Conservation (phyloP, 2,329 filamentous ascomycete species). For the Xylariaceae sp. region DNA sequence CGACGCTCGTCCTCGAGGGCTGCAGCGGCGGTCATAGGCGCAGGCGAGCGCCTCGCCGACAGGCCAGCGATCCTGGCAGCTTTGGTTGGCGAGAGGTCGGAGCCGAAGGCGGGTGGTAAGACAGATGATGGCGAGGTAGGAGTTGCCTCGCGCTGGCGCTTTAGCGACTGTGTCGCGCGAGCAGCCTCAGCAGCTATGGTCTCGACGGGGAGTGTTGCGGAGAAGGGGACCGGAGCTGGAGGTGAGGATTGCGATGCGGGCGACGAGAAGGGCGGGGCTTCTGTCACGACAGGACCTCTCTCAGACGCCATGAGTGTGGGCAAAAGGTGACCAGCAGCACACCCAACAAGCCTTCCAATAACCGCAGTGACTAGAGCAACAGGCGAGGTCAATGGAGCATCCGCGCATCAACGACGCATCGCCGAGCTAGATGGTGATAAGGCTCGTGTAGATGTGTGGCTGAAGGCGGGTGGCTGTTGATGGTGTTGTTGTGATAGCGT, state of each 20-base stretch:
- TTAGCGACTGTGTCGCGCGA: slow-evolving; percentile 38
- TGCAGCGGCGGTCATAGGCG: slow-evolving; percentile 49
- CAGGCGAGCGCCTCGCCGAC: slow-evolving; percentile 40
- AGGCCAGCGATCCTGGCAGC: slow-evolving; percentile 46
- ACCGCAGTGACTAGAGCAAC: slow-evolving; percentile 18
- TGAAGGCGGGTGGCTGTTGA: slow-evolving; percentile 33
- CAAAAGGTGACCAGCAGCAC: slow-evolving; percentile 17
- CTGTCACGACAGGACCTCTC: slow-evolving; percentile 49
- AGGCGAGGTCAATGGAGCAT: slow-evolving; percentile 21
- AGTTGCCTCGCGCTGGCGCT: slow-evolving; percentile 47
- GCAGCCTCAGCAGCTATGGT: slow-evolving; percentile 37
- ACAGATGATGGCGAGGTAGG: slow-evolving; percentile 36
- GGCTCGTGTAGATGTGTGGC: slow-evolving; percentile 31
- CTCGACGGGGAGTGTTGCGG: slow-evolving; percentile 32
- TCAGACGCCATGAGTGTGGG: slow-evolving; percentile 49
- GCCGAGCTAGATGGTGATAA: slow-evolving; percentile 27
- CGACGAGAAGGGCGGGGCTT: slow-evolving; percentile 41
- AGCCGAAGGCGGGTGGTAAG: slow-evolving; percentile 29
- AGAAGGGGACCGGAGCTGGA: slow-evolving; percentile 15
- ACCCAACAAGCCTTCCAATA: slow-evolving; percentile 23
- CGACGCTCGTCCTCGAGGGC: slow-evolving; percentile 52
- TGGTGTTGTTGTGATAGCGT: slow-evolving; percentile 29
- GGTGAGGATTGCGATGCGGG: slow-evolving; percentile 33
- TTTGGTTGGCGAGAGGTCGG: slow-evolving; percentile 50
- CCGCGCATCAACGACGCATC: slow-evolving; percentile 32